Evolutionary conservation across 1,284 basidiomycete species (phyloP), one percentile per base, ranked within the genome.

Genomic region (Ceratobasidium sp.): DNA sequence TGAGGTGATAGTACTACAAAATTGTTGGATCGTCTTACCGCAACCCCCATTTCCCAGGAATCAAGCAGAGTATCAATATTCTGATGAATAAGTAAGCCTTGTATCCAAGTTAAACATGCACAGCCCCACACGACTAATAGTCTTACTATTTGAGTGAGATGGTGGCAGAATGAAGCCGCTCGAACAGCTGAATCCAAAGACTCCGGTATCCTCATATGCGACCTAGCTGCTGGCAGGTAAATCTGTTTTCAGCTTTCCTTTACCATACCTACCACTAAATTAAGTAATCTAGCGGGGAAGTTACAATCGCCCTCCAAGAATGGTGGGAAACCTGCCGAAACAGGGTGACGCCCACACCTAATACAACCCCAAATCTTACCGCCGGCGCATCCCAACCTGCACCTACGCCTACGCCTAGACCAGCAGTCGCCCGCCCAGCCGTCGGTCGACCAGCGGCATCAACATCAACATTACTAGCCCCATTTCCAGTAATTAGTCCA

Each of bases 1-100:
- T 7, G 15, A 39, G n/a, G n/a, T n/a, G 61, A 55, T 77, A 89
- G 88, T 89, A 89, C 79, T 86, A 86, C 80, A 84, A 83, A 75
- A 85, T 90, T 85, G 91, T 93, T 1, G 89, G 89, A 15, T 85
- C 89, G 23, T 90, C 89, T 10, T 93, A 94, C 83, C 89, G 92
- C 28, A 94, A 94, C 81, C 92, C 92, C 0, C 93, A 93, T 84
- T 93, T 90, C 80, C 90, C 90, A 0, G 92, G 91, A 2, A 88
- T 94, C 68, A 88, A 90, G 79, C 88, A 88, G 49, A 91, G 90
- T 80, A 81, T 90, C 60, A 88, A 88, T 79, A 82, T 86, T 51
- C 90, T 90, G 88, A 83, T 91, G 12, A 89, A 89, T 82, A 87
- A 85, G 89, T 89, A 76, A 77, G 81, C 81, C 12, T 40, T 28